phyloP scores from a whole-genome alignment of 345 rosid genomes.

The Citrus reticulata region DNA sequence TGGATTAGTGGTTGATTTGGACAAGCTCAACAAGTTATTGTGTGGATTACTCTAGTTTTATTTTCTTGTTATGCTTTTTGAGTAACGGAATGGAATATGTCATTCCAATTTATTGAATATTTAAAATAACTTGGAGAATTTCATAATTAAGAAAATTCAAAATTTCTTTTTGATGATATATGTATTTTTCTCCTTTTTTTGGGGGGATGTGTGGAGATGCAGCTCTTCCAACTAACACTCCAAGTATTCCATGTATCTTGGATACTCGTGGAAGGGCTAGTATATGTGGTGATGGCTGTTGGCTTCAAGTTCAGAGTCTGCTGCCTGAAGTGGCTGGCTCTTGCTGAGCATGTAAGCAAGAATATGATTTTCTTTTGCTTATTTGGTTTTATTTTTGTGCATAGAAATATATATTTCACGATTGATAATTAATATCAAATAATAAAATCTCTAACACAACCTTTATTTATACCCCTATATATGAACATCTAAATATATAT shows the following conservation, averaged over 20 bases:
- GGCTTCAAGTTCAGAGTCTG: slow-evolving; percentile 81
- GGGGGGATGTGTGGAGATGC: slow-evolving; percentile 59
- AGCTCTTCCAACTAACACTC: slow-evolving; percentile 77
- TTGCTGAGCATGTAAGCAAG: slow-evolving; percentile 62
- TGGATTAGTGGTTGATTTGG: background rate
- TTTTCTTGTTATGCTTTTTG: background rate
- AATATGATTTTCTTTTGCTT: background rate
- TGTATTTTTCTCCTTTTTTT: background rate
- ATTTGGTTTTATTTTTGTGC: background rate
- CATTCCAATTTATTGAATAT: background rate
- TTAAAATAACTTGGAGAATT: background rate
- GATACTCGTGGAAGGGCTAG: slow-evolving; percentile 85
- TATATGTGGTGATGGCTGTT: slow-evolving; percentile 93
- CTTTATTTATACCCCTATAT: background rate
- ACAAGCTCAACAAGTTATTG: background rate
- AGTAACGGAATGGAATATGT: background rate
- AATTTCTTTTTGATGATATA: background rate
- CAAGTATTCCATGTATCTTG: slow-evolving; percentile 63
- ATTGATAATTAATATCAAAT: background rate
- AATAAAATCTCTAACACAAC: background rate
- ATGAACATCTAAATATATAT: background rate
- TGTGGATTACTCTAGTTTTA: background rate
- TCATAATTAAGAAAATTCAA: background rate
- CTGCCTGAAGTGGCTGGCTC: slow-evolving; percentile 79
- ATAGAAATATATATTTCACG: background rate